phyloP scores from a whole-genome alignment of 768 basidiomycete species.

The Cubamyces sp. region DNA sequence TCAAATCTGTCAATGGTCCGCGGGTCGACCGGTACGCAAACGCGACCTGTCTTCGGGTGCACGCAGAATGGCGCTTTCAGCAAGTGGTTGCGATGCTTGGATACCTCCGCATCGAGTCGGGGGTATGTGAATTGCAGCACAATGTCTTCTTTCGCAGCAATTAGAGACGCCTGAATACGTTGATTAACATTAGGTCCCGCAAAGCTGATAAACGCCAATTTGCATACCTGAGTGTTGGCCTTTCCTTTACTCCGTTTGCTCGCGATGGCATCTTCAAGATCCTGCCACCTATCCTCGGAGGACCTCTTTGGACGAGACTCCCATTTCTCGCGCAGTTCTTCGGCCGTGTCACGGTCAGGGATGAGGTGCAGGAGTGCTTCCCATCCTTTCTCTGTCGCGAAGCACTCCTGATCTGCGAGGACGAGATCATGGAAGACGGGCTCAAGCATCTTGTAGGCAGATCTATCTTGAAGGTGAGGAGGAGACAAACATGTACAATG shows the following conservation, averaged over 20 bases:
- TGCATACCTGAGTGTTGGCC: slow-evolving; percentile 39
- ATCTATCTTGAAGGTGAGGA: slow-evolving; percentile 3
- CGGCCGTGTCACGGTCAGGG: slow-evolving; percentile 59
- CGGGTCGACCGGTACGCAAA: slow-evolving; percentile 93
- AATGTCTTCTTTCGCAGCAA: slow-evolving; percentile 77
- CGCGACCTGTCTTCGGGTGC: slow-evolving; percentile 93
- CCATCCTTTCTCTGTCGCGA: slow-evolving; percentile 69
- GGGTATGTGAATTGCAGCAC: slow-evolving; percentile 95
- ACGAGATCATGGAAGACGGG: slow-evolving; percentile 67
- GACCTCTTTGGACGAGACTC: slow-evolving; percentile 49
- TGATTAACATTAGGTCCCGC: not conserved
- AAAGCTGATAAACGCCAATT: slow-evolving; percentile 20
- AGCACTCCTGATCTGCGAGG: slow-evolving; percentile 84
- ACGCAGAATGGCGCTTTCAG: slow-evolving; percentile 97
- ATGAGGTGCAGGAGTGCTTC: slow-evolving; percentile 75
- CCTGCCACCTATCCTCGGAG: slow-evolving; percentile 77
- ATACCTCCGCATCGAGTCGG: slow-evolving; percentile 94
- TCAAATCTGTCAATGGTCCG: slow-evolving; percentile 76
- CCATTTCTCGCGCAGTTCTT: slow-evolving; percentile 63
- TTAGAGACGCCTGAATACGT: slow-evolving; percentile 37
- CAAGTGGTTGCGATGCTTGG: slow-evolving; percentile 96
- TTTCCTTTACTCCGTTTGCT: slow-evolving; percentile 23
- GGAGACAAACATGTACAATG: not conserved
- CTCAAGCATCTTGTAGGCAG: slow-evolving; percentile 21
- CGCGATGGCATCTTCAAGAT: slow-evolving; percentile 47